A percentile compares a stretch with the other conserved stretches of the same genome.
Conservation (phyloP, 352 stramenopile species). For the Phytophthora nicotianae region DNA sequence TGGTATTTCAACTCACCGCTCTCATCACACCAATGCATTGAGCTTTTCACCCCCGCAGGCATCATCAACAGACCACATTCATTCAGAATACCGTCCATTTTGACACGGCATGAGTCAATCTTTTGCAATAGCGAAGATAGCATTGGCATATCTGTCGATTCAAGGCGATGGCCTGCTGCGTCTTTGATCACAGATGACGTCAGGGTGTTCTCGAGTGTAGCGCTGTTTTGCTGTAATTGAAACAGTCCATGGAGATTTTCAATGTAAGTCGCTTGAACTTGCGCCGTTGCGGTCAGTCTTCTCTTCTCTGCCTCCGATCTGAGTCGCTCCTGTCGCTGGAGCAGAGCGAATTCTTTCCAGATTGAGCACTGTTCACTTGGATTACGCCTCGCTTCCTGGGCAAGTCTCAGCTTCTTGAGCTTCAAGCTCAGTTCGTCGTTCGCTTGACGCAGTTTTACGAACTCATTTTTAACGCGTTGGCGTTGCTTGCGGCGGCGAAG, state of each 20-base stretch:
- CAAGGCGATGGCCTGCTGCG: background rate
- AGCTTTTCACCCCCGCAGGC: background rate
- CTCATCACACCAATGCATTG: slow-evolving; percentile 2
- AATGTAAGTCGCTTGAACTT: background rate
- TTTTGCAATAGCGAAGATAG: background rate
- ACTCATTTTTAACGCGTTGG: background rate
- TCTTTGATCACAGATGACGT: background rate
- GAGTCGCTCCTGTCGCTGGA: background rate
- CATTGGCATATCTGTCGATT: background rate
- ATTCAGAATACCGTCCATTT: slow-evolving; percentile 6
- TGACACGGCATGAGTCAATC: background rate
- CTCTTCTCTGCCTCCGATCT: background rate
- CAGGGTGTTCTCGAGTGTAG: background rate
- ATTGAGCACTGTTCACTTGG: background rate
- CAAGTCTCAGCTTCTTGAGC: background rate
- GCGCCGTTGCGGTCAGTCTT: background rate
- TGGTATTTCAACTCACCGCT: slow-evolving; percentile 12
- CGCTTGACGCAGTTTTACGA: background rate
- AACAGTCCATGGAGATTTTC: background rate
- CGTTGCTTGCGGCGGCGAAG: background rate
- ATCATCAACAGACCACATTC: background rate
- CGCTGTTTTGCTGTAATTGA: background rate
- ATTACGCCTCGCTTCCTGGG: background rate
- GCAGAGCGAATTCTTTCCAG: background rate
- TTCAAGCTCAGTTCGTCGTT: background rate